Percentiles rank a stretch among this genome's conserved stretches.
Evolutionary conservation across 305 asterid species (phyloP).

Genomic region (Striga hermonthica): DNA sequence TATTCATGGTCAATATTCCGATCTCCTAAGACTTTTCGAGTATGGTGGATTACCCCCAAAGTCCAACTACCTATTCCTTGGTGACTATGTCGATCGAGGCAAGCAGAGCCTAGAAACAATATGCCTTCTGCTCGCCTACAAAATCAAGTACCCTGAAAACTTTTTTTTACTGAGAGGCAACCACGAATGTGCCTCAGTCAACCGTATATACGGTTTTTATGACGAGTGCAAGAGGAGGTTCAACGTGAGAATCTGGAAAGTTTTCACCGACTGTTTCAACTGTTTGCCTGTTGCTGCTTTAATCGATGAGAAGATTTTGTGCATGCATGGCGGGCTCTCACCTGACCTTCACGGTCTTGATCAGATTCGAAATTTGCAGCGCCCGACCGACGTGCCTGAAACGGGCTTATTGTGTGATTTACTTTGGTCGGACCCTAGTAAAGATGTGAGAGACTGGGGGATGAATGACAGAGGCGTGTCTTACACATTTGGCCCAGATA

Average conservation of each 20-base stretch:
- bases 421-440: conserved; percentile 87
- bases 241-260: conserved; percentile 70
- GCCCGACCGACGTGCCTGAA: conserved; percentile 82
- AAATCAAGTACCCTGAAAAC: conserved; percentile 77
- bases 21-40: conserved; percentile 74
- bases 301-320: conserved; percentile 72
- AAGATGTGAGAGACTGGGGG: conserved; percentile 78
- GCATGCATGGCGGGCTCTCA: conserved; percentile 94
- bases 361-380: conserved; percentile 66
- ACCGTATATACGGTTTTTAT: conserved; percentile 79
- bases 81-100: conserved; percentile 88
- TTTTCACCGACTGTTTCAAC: conserved; percentile 76
- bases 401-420: conserved; percentile 78
- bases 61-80: conserved; percentile 72
- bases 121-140: conserved; percentile 76
- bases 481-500: conserved; percentile 70
- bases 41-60: conserved; percentile 78
- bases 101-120: conserved; percentile 84
- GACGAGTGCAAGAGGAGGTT: conserved; percentile 85
- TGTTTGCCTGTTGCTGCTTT: conserved; percentile 85
- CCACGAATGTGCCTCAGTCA: conserved; percentile 84
- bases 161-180: conserved; percentile 85
- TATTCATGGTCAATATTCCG: conserved; percentile 84
- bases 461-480: conserved; percentile 79
- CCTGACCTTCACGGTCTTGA: conserved; percentile 65